Percentiles rank a stretch among this genome's conserved stretches.
Evolutionary conservation across 768 basidiomycete species (phyloP).

Genomic region (Lactarius psammicola): DNA sequence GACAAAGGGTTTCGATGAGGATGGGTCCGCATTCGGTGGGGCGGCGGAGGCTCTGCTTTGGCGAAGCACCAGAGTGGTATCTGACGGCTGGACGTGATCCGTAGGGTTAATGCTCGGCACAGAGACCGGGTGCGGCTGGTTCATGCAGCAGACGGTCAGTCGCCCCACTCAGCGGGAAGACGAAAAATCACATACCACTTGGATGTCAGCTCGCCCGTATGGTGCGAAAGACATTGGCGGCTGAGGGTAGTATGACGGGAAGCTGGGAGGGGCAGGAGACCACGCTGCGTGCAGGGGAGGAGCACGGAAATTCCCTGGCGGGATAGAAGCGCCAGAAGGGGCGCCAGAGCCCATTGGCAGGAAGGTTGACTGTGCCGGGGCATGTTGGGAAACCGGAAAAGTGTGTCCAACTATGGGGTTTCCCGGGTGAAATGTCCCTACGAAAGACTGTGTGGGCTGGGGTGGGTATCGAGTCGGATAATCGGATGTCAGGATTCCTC

Average conservation of each 20-base stretch:
- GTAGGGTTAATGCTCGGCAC: background rate
- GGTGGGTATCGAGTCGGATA: background rate
- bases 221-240: background rate
- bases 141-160: background rate
- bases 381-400: background rate
- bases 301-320: background rate
- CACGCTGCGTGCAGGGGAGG: background rate
- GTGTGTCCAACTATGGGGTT: background rate
- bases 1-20: background rate
- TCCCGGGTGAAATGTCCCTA: background rate
- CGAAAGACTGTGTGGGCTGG: background rate
- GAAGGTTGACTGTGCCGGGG: background rate
- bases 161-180: background rate
- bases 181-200: background rate
- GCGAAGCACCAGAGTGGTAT: background rate
- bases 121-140: background rate
- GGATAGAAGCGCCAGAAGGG: background rate
- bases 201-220: background rate
- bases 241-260: background rate
- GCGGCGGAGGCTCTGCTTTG: background rate
- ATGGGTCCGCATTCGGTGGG: fast-evolving
- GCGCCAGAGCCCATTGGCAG: background rate
- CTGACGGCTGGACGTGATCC: background rate
- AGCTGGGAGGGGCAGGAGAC: background rate
- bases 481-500: background rate